Evolutionary conservation across 345 rosid species (phyloP).

Genomic region (Limnanthes douglasii): DNA sequence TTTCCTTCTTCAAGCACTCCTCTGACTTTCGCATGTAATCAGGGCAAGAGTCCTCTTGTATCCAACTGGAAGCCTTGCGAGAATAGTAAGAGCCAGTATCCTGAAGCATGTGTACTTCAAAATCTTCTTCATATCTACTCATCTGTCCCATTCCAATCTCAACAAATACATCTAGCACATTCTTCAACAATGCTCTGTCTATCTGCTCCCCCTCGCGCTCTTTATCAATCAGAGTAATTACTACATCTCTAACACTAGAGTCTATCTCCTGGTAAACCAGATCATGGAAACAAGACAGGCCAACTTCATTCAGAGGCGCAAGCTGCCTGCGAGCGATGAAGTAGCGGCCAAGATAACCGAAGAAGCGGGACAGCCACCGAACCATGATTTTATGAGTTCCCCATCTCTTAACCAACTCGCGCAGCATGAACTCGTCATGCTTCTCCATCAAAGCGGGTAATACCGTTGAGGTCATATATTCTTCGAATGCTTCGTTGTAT

Average conservation of each 20-base stretch:
- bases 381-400: constrained; percentile 80
- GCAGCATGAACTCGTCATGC: constrained; percentile 75
- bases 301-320: constrained; percentile 69
- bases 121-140: constrained; percentile 61
- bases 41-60: constrained; percentile 61
- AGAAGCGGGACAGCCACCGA: constrained; percentile 77
- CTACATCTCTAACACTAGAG: constrained; percentile 49
- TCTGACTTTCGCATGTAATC: constrained; percentile 84
- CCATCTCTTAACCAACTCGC: constrained; percentile 81
- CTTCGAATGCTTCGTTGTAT: constrained; percentile 55
- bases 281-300: constrained; percentile 69
- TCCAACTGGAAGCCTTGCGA: constrained; percentile 84
- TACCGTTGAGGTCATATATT: constrained; percentile 46
- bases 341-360: constrained; percentile 77
- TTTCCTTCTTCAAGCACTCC: constrained; percentile 86
- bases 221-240: constrained; percentile 60
- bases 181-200: constrained; percentile 67
- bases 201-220: constrained; percentile 90
- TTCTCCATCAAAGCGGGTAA: constrained; percentile 55
- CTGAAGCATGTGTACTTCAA: constrained; percentile 55
- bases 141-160: constrained; percentile 77
- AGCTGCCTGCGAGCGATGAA: constrained; percentile 65
- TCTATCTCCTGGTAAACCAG: constrained; percentile 42
- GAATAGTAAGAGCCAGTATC: constrained; percentile 69
- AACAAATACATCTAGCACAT: constrained; percentile 58